Percentiles rank a stretch among this genome's conserved stretches.
Conservation (phyloP, 2,329 filamentous ascomycete genomes). For the Parastagonospora nodorum region DNA sequence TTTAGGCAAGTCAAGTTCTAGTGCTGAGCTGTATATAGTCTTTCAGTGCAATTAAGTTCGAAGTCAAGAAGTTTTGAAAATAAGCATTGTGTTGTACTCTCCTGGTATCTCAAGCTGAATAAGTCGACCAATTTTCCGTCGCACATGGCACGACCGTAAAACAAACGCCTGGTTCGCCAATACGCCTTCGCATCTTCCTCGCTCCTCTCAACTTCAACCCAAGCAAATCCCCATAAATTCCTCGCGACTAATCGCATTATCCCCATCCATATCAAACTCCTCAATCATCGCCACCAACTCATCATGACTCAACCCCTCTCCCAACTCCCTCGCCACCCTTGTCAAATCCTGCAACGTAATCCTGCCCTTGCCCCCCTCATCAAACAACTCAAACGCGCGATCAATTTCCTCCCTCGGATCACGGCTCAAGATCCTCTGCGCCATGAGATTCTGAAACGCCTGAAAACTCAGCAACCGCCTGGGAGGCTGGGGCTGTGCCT, state of each 20-base stretch:
- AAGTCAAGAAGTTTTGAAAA: conserved; percentile 6
- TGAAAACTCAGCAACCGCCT: conserved; percentile 74
- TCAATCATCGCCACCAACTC: conserved; percentile 96
- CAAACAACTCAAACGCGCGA: conserved; percentile 90
- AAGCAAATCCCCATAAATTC: conserved; percentile 71
- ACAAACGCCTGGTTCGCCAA: not conserved
- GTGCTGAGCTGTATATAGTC: conserved; percentile 45
- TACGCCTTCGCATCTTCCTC: conserved; percentile 5
- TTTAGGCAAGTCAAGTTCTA: conserved; percentile 13
- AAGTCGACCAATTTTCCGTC: not conserved
- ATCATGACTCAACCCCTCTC: conserved; percentile 89
- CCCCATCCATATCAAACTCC: conserved; percentile 93
- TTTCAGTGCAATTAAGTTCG: conserved; percentile 31
- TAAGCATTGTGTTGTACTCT: conserved; percentile 1
- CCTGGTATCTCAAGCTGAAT: not conserved
- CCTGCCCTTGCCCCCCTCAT: conserved; percentile 86
- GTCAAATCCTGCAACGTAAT: conserved; percentile 89
- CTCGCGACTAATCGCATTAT: conserved; percentile 72
- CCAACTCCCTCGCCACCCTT: conserved; percentile 85
- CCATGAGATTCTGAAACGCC: conserved; percentile 74
- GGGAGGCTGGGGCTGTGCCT: conserved; percentile 7
- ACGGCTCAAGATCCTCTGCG: conserved; percentile 77
- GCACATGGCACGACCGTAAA: no score
- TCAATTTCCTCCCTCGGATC: conserved; percentile 91
- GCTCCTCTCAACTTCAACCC: conserved; percentile 29